phyloP scores from a whole-genome alignment of 73 alveolate genomes.

The Blepharisma japonicum region DNA sequence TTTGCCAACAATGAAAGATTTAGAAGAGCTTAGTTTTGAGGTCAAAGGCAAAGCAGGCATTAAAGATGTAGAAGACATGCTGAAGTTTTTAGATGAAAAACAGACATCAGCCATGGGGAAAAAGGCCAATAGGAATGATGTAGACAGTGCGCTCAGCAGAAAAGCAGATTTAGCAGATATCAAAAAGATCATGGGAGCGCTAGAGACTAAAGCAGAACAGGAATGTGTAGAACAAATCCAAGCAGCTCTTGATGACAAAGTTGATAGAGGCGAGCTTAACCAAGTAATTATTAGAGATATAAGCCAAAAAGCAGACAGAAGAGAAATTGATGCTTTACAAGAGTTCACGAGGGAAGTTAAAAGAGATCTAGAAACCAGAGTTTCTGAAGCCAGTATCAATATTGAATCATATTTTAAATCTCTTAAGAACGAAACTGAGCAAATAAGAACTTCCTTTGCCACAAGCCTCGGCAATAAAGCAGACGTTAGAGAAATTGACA shows the following conservation, averaged over 20 bases:
- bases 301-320: background rate
- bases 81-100: background rate
- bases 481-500: conserved; percentile 9
- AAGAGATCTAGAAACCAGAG: background rate
- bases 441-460: background rate
- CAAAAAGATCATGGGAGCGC: background rate
- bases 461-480: background rate
- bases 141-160: background rate
- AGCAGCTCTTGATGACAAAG: conserved; percentile 1
- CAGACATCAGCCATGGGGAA: background rate
- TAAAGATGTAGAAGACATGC: background rate
- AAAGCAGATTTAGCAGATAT: background rate
- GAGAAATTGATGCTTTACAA: background rate
- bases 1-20: conserved; percentile 1
- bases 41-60: background rate
- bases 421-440: background rate
- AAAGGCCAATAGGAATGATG: conserved; percentile 1
- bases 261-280: conserved; percentile 8
- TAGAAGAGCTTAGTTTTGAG: background rate
- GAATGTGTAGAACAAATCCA: conserved; percentile 4
- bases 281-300: conserved; percentile 7
- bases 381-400: too few relatives aligned
- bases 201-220: conserved; percentile 12
- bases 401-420: background rate
- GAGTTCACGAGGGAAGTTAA: background rate